Evolutionary conservation across 2,329 filamentous ascomycete genomes (phyloP), one percentile per base, ranked within the genome.

Genomic region (Cyanodermella asteris): DNA sequence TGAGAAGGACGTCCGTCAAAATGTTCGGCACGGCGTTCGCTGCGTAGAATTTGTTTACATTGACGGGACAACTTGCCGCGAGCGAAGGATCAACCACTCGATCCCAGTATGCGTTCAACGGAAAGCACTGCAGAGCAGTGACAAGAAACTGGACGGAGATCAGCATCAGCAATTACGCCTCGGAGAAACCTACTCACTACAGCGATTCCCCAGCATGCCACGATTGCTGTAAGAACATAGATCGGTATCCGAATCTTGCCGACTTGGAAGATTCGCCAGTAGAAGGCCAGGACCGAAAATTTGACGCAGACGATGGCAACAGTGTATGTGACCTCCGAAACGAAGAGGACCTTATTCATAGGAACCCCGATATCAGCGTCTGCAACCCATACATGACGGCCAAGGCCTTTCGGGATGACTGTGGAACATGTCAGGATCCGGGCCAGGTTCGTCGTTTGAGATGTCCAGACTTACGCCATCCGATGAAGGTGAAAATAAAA

Each of bases 241-340:
- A n/a, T n/a, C n/a, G n/a, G n/a, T n/a, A n/a, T 11, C 8, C 5
- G 13, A 17, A 25, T 25, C 4, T 16, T 24, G 6, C 13, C 19
- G 9, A 6, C n/a, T n/a, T 16, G n/a, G 18, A 30, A 30, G 5
- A 31, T 18, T 6, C 30, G 30, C 7, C 18, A n/a, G 19, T 31
- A 31, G 23, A 31, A 24, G 21, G 24, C 20, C 7, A 31, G 30
- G 24, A 31, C 27, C 23, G 30, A 31, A 21, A 24, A 18, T 24
- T 31, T 31, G 16, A 26, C 27, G 16, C 16, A 18, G 14, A 20
- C 13, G 13, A 24, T 20, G 23, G 17, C 18, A 12, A 26, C 15
- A 9, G 13, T 27, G 24, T 31, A 31, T 19, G 26, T 11, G 13
- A 31, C 11, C 18, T 31, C 20, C 2, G 24, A 13, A 10, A 27